phyloP scores from a whole-genome alignment of 202 grass and related monocot species.

The Carex arenaria region DNA sequence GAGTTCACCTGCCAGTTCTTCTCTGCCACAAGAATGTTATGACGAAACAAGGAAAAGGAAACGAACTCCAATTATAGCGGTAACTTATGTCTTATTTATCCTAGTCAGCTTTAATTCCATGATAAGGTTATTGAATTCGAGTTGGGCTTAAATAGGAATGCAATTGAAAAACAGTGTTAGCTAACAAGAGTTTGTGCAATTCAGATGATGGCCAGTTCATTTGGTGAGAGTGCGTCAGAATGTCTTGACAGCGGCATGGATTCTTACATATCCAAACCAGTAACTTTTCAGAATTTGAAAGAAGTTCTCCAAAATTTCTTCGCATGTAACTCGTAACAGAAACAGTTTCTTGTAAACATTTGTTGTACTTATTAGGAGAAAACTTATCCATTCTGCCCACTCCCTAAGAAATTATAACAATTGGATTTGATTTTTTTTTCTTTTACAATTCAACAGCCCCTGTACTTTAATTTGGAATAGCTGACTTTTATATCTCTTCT shows the following conservation, averaged over 20 bases:
- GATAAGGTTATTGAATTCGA: no score
- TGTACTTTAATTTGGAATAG: no score
- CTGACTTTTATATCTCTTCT: no score
- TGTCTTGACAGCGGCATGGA: slow-evolving; percentile 93
- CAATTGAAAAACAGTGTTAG: neutral
- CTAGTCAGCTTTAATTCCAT: neutral
- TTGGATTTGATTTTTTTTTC: no score
- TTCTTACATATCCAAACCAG: slow-evolving; percentile 90
- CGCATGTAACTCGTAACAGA: slow-evolving; percentile 30
- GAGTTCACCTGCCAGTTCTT: slow-evolving; percentile 29
- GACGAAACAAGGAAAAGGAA: slow-evolving; percentile 31
- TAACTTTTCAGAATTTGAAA: slow-evolving; percentile 80
- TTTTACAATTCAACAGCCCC: no score
- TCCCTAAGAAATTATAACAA: no score
- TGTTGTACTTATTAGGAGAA: no score
- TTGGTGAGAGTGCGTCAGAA: slow-evolving; percentile 62
- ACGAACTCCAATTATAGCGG: slow-evolving; percentile 76
- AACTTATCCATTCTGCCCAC: no score
- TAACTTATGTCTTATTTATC: slow-evolving; percentile 31
- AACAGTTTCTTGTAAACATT: slow-evolving; percentile 40
- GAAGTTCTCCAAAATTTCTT: slow-evolving; percentile 67
- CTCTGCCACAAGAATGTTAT: slow-evolving; percentile 29
- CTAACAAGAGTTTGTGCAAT: slow-evolving; percentile 22
- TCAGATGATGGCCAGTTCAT: slow-evolving; percentile 93
- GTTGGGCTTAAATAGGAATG: no score